Percentiles rank a stretch among this genome's conserved stretches.
These are phyloP conservation scores for Trifolium repens DNA, from an alignment of 306 rosid species.

Conservation along the genomic window DNA sequence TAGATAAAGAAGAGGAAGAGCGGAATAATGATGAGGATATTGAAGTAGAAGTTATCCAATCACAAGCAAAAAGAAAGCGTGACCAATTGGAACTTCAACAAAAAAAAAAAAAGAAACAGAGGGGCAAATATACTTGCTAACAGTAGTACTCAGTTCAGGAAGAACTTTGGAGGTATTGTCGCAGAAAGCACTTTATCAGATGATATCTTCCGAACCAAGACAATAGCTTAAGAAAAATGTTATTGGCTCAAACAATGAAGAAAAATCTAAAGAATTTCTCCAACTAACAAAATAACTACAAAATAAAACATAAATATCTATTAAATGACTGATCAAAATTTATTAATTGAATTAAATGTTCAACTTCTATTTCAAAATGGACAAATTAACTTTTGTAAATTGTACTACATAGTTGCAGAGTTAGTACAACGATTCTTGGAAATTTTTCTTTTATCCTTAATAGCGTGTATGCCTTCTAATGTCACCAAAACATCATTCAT, in stretches of 20 bases:
- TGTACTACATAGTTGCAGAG: not conserved
- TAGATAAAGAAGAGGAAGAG: not conserved
- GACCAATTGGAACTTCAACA: not conserved
- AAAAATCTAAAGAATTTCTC: too few species aligned
- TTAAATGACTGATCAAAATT: too few species aligned
- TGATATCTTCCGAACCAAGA: too few species aligned
- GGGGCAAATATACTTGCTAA: not conserved
- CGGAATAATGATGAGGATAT: not conserved
- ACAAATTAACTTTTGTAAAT: not conserved
- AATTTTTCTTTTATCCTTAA: constrained; percentile 44
- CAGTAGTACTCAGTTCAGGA: not conserved
- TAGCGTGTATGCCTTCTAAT: constrained; percentile 61
- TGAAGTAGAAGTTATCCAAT: not conserved
- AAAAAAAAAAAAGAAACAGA: not conserved
- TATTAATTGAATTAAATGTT: not conserved
- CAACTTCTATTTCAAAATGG: not conserved
- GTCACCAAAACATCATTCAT: constrained; percentile 73
- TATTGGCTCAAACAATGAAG: too few species aligned
- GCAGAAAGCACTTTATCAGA: not conserved
- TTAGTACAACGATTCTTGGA: not conserved
- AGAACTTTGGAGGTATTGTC: not conserved
- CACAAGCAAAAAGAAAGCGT: not conserved
- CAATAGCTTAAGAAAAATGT: too few species aligned
- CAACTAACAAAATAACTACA: too few species aligned
- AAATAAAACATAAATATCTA: too few species aligned